Evolutionary conservation across 257 asterid genomes (phyloP), one percentile per base, ranked within the genome.

Genomic region (Cinchona pubescens): DNA sequence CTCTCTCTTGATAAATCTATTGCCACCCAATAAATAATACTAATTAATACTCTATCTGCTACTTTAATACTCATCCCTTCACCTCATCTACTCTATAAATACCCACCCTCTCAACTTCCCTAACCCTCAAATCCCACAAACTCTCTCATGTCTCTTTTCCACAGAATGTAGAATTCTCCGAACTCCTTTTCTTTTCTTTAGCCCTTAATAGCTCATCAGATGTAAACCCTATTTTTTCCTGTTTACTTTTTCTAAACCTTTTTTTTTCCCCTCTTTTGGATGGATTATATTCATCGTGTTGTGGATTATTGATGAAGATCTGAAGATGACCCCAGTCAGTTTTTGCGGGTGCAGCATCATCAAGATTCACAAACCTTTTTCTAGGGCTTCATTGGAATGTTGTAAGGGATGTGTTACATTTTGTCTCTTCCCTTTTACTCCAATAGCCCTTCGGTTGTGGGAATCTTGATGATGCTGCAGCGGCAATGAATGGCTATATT

Each of bases 391-490:
- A 46, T 23, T 35, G 69, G 63, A n/a, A 30, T 13, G 37, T 29
- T 2, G 65, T 49, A 40, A 23, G 8, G 62, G 60, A 27, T 38
- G 46, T 53, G 7, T 34, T 7, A 37, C 40, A 8, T 73, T 29
- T 6, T 1, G 16, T 34, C 23, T n/a, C 53, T 53, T 38, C 66
- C 74, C 60, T 21, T 45, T 7, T 27, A 16, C 6, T 23, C 53
- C 73, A 32, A 60, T 18, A 40, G 48, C 72, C 21, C 66, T 58
- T 78, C 75, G 68, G 29, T 49, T 32, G 53, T 70, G 82, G 59
- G 83, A 80, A 83, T 83, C 87, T 72, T 83, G 87, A 83, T 83
- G 86, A 82, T 82, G 86, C 82, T 82, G 83, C 86, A 79, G 79
- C 81, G 29, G 83, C 83, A 73, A 76, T 70, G 49, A 73, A 61